Evolutionary conservation across 2,329 filamentous ascomycete species (phyloP).

Genomic region (Metarhizium brunneum): DNA sequence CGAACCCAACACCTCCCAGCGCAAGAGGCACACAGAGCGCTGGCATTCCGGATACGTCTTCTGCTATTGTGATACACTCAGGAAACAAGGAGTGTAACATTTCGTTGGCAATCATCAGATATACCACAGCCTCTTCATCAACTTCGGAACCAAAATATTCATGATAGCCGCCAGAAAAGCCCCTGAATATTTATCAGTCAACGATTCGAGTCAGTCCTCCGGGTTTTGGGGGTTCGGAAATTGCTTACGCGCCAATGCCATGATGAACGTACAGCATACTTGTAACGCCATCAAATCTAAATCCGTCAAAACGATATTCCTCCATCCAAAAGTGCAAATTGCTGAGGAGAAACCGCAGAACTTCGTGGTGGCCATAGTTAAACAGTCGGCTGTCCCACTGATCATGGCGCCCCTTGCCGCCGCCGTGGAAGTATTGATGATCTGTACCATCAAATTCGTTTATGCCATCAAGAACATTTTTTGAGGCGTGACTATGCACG

Average conservation of each 20-base stretch:
- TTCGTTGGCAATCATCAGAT: conserved; percentile 94
- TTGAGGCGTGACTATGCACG: conserved; percentile 95
- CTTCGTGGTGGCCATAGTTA: conserved; percentile 93
- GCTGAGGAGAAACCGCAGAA: conserved; percentile 88
- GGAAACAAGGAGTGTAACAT: conserved; percentile 89
- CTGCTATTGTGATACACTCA: conserved; percentile 80
- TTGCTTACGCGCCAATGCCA: conserved; percentile 83
- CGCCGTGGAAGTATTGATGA: conserved; percentile 91
- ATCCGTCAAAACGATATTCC: conserved; percentile 92
- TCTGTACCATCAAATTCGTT: conserved; percentile 96
- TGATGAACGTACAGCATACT: conserved; percentile 97
- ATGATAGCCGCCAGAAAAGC: conserved; percentile 95
- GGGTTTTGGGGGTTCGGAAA: neutral
- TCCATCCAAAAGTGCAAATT: conserved; percentile 99
- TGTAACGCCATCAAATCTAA: conserved; percentile 95
- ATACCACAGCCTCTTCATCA: conserved; percentile 88
- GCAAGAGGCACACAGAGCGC: conserved; percentile 82
- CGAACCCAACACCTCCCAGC: conserved; percentile 87
- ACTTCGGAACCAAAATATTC: conserved; percentile 90
- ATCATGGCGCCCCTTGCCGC: conserved; percentile 76
- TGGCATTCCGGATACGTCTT: conserved; percentile 98
- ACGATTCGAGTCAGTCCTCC: neutral
- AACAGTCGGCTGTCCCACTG: conserved; percentile 95
- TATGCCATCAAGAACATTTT: conserved; percentile 90
- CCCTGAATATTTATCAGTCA: conserved; percentile 38